Conservation (phyloP, 2,329 filamentous ascomycete species). For the Alternaria solani region DNA sequence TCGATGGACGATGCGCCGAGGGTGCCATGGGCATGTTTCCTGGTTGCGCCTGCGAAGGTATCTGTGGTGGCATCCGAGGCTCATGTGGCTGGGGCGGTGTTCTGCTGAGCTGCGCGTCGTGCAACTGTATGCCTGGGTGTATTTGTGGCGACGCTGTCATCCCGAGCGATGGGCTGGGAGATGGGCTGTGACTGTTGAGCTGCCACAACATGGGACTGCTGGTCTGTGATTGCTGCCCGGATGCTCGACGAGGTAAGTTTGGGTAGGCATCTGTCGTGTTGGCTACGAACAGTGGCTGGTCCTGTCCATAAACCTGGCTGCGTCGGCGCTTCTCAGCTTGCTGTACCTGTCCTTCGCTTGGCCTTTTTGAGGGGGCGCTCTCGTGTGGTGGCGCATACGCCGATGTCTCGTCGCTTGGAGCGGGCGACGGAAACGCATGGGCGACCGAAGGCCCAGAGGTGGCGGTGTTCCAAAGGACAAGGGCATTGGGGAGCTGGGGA, state of each 20-base stretch:
- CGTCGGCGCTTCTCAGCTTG: conserved; percentile 4
- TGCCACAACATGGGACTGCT: not conserved
- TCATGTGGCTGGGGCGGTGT: conserved; percentile 14
- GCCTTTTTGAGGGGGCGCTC: not conserved
- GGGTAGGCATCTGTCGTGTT: not conserved
- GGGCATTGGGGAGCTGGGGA: conserved; percentile 43
- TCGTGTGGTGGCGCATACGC: conserved; percentile 3
- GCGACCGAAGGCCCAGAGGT: conserved; percentile 16
- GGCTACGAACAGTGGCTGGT: not conserved
- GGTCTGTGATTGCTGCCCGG: not conserved
- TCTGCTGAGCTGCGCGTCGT: not conserved
- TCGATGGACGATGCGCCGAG: not conserved
- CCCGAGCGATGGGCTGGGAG: conserved; percentile 6
- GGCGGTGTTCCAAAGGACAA: conserved; percentile 13
- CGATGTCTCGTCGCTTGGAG: conserved; percentile 65
- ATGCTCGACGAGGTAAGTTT: conserved; percentile 4
- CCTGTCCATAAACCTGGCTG: not conserved
- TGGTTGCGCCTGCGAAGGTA: not conserved
- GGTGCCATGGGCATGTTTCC: not conserved
- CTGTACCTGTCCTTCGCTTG: not conserved
- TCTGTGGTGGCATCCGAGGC: conserved; percentile 5
- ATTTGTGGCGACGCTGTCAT: conserved; percentile 17
- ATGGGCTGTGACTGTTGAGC: conserved; percentile 9
- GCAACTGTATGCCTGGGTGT: conserved; percentile 5
- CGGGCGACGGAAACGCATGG: conserved; percentile 66